These are phyloP conservation scores for Byssoonygena ceratinophila DNA, from an alignment of 2,329 filamentous ascomycete species.

Conservation along the genomic window DNA sequence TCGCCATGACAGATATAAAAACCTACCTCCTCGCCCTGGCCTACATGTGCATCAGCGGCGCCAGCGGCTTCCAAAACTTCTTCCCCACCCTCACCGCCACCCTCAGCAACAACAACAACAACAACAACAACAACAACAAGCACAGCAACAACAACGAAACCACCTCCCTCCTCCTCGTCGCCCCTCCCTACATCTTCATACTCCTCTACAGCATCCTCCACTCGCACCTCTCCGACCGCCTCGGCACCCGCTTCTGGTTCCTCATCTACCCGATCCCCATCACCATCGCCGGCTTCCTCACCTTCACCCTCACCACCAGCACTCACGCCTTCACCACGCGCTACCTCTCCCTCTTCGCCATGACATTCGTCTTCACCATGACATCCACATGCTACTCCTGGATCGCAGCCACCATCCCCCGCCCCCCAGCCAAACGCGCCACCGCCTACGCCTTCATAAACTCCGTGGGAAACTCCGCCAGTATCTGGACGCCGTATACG, in stretches of 20 bases:
- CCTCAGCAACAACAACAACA: too few relatives aligned
- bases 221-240: slow-evolving; percentile 37
- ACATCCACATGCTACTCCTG: slow-evolving; percentile 43
- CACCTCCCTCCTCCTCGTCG: slow-evolving; percentile 43
- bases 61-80: slow-evolving; percentile 47
- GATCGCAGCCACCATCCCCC: slow-evolving; percentile 43
- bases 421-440: slow-evolving; percentile 46
- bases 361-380: slow-evolving; percentile 47
- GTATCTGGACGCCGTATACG: slow-evolving; percentile 45
- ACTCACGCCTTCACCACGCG: slow-evolving; percentile 43
- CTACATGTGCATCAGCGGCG: slow-evolving; percentile 42
- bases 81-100: slow-evolving; percentile 44
- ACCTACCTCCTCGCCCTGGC: slow-evolving; percentile 38
- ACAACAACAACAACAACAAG: too few relatives aligned
- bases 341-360: slow-evolving; percentile 48
- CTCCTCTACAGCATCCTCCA: slow-evolving; percentile 41
- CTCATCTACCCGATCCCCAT: slow-evolving; percentile 44
- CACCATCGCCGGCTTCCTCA: slow-evolving; percentile 42
- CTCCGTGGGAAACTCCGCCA: slow-evolving; percentile 43
- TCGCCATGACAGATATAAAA: slow-evolving; percentile 43
- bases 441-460: slow-evolving; percentile 48
- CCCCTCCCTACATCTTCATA: slow-evolving; percentile 46
- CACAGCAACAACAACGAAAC: too few relatives aligned
- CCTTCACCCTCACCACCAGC: slow-evolving; percentile 48
- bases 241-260: slow-evolving; percentile 43